Percentiles rank a stretch among this genome's conserved stretches.
These are phyloP conservation scores for Brassica incana DNA, from an alignment of 345 rosid genomes.

Conservation along the genomic window DNA sequence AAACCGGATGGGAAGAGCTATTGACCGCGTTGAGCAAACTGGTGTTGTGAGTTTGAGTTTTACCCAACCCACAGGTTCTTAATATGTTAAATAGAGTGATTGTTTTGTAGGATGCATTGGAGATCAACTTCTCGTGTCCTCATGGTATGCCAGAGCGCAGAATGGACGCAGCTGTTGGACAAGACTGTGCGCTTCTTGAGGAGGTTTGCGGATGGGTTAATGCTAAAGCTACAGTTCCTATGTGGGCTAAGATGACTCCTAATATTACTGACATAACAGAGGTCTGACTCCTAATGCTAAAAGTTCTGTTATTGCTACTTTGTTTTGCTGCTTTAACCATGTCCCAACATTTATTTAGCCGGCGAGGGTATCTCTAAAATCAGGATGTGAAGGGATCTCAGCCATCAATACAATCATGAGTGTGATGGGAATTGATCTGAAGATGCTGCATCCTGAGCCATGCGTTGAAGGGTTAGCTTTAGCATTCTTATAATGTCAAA, in stretches of 20 bases:
- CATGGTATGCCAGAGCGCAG: constrained; percentile 99
- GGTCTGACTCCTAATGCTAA: no score
- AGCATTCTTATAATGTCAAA: constrained; percentile 25
- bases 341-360: constrained; percentile 49
- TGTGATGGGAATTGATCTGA: constrained; percentile 89
- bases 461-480: constrained; percentile 90
- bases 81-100: not conserved
- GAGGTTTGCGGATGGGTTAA: constrained; percentile 97
- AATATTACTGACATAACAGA: constrained; percentile 90
- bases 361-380: constrained; percentile 73
- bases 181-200: constrained; percentile 77
- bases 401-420: constrained; percentile 98
- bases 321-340: constrained; percentile 17
- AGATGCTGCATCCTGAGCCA: constrained; percentile 87
- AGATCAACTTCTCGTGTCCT: constrained; percentile 96
- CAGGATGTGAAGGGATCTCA: constrained; percentile 86
- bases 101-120: constrained; percentile 77
- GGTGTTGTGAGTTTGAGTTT: constrained; percentile 66
- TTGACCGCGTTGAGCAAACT: constrained; percentile 95
- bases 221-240: constrained; percentile 95
- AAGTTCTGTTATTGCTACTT: not conserved
- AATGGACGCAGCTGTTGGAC: constrained; percentile 99
- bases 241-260: constrained; percentile 99
- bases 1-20: constrained; percentile 97
- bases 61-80: not conserved